A percentile compares a stretch with the other conserved stretches of the same genome.
Evolutionary conservation across 331 rosid species (phyloP).

Genomic region (Stylosanthes scabra): DNA sequence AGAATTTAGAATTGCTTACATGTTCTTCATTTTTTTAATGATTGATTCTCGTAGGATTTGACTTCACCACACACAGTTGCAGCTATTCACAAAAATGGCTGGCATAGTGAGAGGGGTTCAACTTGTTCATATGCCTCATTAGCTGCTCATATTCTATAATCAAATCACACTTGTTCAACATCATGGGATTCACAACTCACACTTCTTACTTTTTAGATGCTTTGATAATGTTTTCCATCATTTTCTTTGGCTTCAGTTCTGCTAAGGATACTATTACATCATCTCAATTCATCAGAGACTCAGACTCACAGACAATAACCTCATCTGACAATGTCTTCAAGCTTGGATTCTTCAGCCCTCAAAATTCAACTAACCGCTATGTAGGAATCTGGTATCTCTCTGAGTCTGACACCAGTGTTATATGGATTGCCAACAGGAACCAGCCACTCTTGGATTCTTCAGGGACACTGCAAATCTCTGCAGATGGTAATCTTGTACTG

Average conservation of each 20-base stretch:
- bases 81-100: background rate
- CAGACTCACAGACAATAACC: constrained; percentile 31
- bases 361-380: constrained; percentile 42
- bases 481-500: constrained; percentile 44
- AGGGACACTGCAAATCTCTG: constrained; percentile 43
- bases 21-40: too few species aligned
- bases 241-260: constrained; percentile 23
- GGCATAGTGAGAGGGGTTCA: too few species aligned
- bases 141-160: background rate
- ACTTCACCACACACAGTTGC: background rate
- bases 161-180: constrained; percentile 5
- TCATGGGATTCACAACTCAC: constrained; percentile 34
- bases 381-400: constrained; percentile 48
- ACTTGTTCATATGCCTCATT: background rate
- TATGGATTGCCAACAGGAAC: constrained; percentile 56
- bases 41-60: background rate
- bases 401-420: constrained; percentile 11
- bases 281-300: constrained; percentile 32
- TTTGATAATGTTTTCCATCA: constrained; percentile 18
- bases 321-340: constrained; percentile 37
- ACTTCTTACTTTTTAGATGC: background rate
- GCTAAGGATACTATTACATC: constrained; percentile 38
- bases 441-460: constrained; percentile 44
- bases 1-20: too few species aligned
- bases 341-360: constrained; percentile 50